Evolutionary conservation across 768 basidiomycete species (phyloP).

Genomic region (Fomitopsis serialis): DNA sequence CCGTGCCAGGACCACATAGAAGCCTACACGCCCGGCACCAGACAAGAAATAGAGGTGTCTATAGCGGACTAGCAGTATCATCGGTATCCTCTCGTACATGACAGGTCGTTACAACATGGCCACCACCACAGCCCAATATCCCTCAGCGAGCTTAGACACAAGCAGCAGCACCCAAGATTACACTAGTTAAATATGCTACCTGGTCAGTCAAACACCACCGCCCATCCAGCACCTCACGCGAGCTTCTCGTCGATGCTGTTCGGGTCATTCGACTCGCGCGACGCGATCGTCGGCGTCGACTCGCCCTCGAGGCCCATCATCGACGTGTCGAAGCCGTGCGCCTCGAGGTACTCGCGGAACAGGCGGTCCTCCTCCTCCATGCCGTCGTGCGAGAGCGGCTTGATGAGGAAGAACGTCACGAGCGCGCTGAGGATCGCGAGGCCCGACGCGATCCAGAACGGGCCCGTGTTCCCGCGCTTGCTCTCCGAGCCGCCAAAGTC

Average conservation of each 20-base stretch:
- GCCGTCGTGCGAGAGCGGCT: constrained; percentile 68
- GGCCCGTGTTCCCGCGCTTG: constrained; percentile 68
- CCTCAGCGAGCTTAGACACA: no score
- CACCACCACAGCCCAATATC: no score
- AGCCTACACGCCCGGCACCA: no score
- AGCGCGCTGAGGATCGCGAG: constrained; percentile 77
- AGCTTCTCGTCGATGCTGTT: background rate
- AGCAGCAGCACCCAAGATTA: no score
- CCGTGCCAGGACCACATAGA: no score
- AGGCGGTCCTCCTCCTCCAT: constrained; percentile 73
- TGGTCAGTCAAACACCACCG: no score
- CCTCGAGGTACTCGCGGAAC: constrained; percentile 82
- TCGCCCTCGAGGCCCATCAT: constrained; percentile 54
- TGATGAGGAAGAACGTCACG: constrained; percentile 67
- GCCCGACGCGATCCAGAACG: constrained; percentile 77
- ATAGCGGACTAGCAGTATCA: background rate
- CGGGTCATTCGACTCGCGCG: constrained; percentile 5
- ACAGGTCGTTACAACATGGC: background rate
- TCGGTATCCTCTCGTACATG: background rate
- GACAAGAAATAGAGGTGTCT: background rate
- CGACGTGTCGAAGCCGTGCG: constrained; percentile 72
- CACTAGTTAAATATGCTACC: no score
- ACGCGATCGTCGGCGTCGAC: constrained; percentile 15
- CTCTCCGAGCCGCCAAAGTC: constrained; percentile 56
- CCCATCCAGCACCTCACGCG: background rate